Conservation (phyloP, 2,329 filamentous ascomycete genomes). For the Colletotrichum falcatum region DNA sequence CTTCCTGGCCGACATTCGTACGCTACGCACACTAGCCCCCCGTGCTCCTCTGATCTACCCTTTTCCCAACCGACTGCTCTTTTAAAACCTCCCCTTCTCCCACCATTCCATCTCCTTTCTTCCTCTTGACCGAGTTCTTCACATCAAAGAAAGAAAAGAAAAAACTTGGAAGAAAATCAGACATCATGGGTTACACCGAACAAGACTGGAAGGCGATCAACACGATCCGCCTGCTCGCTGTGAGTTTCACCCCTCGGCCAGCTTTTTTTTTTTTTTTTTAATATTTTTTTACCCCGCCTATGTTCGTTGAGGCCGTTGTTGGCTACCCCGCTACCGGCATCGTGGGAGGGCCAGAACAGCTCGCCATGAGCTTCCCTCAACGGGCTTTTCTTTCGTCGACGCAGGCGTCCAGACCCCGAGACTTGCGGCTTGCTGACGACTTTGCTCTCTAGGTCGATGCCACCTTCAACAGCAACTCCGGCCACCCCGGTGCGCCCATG, state of each 20-base stretch:
- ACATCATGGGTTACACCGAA: conserved; percentile 88
- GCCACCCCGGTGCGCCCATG: conserved; percentile 99
- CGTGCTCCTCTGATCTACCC: conserved; percentile 31
- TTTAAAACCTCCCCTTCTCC: conserved; percentile 27
- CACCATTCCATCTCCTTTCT: conserved; percentile 43
- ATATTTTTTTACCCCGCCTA: conserved; percentile 48
- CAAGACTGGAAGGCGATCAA: conserved; percentile 93
- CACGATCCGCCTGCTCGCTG: conserved; percentile 96
- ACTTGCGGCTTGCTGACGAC: conserved; percentile 3
- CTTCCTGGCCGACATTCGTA: conserved; percentile 32
- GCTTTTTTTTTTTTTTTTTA: too few relatives aligned
- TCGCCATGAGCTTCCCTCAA: neutral
- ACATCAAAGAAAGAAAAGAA: neutral
- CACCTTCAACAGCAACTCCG: conserved; percentile 94
- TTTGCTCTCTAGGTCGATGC: conserved; percentile 85
- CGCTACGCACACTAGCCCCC: conserved; percentile 18
- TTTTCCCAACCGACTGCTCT: conserved; percentile 24
- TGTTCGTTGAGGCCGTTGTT: conserved; percentile 46
- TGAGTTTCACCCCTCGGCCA: conserved; percentile 66
- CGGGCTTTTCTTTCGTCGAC: neutral
- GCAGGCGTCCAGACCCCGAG: neutral
- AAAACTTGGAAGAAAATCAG: conserved; percentile 48
- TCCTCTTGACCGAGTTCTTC: conserved; percentile 31
- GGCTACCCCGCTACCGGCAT: conserved; percentile 51
- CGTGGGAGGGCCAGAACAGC: conserved; percentile 33